Conservation (phyloP, 2,329 filamentous ascomycete species). For the Sarocladium kiliense region DNA sequence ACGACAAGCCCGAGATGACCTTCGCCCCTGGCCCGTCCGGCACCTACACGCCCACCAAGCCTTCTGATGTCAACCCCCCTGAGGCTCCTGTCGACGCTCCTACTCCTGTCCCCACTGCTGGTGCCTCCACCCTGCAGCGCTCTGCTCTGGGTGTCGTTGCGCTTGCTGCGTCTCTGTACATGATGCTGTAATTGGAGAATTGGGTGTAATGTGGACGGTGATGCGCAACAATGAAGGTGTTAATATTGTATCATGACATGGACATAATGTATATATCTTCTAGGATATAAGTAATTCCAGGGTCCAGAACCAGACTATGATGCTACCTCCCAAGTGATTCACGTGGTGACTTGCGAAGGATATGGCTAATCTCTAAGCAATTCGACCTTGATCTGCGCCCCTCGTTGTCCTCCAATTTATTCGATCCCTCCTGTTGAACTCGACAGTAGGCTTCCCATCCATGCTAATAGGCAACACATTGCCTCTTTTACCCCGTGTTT, state of each 20-base stretch:
- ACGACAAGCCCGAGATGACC: neutral
- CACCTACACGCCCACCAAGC: neutral
- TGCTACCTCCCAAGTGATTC: too few species aligned
- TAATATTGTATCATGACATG: neutral
- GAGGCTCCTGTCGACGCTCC: slow-evolving; percentile 1
- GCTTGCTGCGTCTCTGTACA: neutral
- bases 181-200: slow-evolving; percentile 7
- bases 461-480: too few species aligned
- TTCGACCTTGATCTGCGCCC: too few species aligned
- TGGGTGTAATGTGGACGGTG: too few species aligned
- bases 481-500: too few species aligned
- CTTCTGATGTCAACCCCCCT: neutral
- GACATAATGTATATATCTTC: neutral
- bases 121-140: neutral
- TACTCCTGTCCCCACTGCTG: slow-evolving; percentile 1
- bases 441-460: too few species aligned
- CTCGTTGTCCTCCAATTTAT: too few species aligned
- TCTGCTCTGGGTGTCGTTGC: neutral
- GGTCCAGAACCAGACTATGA: neutral
- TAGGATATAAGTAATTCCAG: neutral
- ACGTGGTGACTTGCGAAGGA: neutral
- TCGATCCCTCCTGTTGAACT: too few species aligned
- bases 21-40: slow-evolving; percentile 1
- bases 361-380: too few species aligned
- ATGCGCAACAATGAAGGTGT: too few species aligned